These are phyloP conservation scores for Fusarium anguioides DNA, from an alignment of 2,329 filamentous ascomycete genomes.

Conservation along the genomic window DNA sequence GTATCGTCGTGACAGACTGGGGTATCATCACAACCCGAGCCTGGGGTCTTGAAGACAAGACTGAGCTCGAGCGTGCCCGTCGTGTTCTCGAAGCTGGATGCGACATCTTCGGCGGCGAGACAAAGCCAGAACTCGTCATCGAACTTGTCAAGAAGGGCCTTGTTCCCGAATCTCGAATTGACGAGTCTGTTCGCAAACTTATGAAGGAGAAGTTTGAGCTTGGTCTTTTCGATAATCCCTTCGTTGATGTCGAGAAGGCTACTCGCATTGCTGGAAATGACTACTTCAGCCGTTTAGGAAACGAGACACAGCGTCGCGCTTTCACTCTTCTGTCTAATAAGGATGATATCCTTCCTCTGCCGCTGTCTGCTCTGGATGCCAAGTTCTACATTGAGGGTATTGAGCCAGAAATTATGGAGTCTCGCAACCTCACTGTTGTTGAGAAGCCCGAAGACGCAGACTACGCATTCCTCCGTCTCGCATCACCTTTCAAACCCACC, in stretches of 20 bases:
- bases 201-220: slow-evolving; percentile 63
- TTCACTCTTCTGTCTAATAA: slow-evolving; percentile 46
- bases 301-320: slow-evolving; percentile 44
- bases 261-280: slow-evolving; percentile 55
- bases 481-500: slow-evolving; percentile 51
- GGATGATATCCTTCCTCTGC: slow-evolving; percentile 38
- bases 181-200: slow-evolving; percentile 58
- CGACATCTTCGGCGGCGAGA: slow-evolving; percentile 65
- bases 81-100: slow-evolving; percentile 61
- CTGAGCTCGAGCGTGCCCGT: slow-evolving; percentile 50
- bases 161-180: slow-evolving; percentile 55
- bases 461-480: slow-evolving; percentile 54
- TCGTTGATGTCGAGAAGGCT: slow-evolving; percentile 55
- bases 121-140: slow-evolving; percentile 58
- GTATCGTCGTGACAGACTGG: slow-evolving; percentile 65
- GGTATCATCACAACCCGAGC: slow-evolving; percentile 63
- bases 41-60: slow-evolving; percentile 61
- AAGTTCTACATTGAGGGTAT: slow-evolving; percentile 43
- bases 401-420: slow-evolving; percentile 24
- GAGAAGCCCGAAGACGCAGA: slow-evolving; percentile 53
- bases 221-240: slow-evolving; percentile 63
- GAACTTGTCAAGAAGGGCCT: slow-evolving; percentile 57
- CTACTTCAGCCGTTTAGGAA: slow-evolving; percentile 51
- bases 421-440: slow-evolving; percentile 49
- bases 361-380: slow-evolving; percentile 4